Evolutionary conservation across 192 early-diverging fungal species (phyloP), one percentile per base, ranked within the genome.

Genomic region (Gonapodya prolifera): DNA sequence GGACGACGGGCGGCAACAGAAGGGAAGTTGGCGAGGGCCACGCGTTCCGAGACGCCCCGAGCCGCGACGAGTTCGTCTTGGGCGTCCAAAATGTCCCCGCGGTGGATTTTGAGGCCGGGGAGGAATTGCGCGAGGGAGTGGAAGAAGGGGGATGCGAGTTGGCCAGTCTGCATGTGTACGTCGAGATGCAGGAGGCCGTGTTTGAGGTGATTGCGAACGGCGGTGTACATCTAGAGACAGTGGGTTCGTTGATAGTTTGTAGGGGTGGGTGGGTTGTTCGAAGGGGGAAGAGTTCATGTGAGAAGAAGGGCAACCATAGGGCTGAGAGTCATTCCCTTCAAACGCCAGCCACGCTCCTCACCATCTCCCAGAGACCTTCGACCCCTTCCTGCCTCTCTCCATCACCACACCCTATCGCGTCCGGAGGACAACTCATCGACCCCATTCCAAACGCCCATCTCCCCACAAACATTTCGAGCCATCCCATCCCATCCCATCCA

Each of bases 101-200:
- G 77, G 34, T 79, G 35, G 2, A 96, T 94, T 85, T 96, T 94
- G 35, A 98, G 80, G 1, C 97, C 97, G 0, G 96, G 94, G 78
- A 94, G 94, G 80, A 93, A 99, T 0, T 96, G 95, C 1, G 92
- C 91, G 18, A 99, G 82, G 69, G 93, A 93, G 79, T 97, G 94
- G 18, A 97, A 85, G 94, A 94, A 96, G 8, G 84, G 83, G 0
- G 91, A 85, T 77, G 89, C 81, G 8, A 95, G 77, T 16, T 84
- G 84, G 0, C 91, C 90, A 29, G 84, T 89, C 1, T 83, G 70
- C 87, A 96, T 94, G 78, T 98, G 87, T 0, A 99, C 92, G 82
- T 96, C 78, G 13, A 83, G 34, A 76, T 83, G 79, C 80, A 78
- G 81, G 23, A 77, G 70, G 2, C 76, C 70, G 18, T 70, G n/a